Conservation (phyloP, 139 green algal genomes). For the Zygnema cylindricum region DNA sequence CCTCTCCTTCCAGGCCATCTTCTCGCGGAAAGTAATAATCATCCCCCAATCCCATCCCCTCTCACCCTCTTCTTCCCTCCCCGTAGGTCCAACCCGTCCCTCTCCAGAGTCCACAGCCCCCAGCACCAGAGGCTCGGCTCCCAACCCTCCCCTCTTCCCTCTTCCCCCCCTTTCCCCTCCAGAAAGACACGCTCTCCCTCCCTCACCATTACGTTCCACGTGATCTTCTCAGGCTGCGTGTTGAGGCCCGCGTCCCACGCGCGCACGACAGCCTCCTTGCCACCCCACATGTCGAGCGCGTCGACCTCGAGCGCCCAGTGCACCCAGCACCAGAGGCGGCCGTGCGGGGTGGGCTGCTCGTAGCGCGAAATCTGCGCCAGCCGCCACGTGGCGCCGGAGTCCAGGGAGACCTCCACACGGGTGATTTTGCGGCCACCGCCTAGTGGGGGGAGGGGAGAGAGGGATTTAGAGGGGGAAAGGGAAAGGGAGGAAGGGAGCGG, state of each 20-base stretch:
- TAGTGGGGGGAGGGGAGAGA: slow-evolving; percentile 35
- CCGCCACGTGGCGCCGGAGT: slow-evolving; percentile 83
- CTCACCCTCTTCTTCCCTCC: slow-evolving; percentile 2
- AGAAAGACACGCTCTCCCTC: slow-evolving; percentile 61
- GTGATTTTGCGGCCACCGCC: slow-evolving; percentile 89
- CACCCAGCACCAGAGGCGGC: slow-evolving; percentile 85
- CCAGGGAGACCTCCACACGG: slow-evolving; percentile 89
- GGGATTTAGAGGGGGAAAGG: not conserved
- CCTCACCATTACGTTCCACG: slow-evolving; percentile 92
- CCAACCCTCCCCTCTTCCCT: not conserved
- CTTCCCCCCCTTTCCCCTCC: slow-evolving; percentile 52
- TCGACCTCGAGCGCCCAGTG: slow-evolving; percentile 46
- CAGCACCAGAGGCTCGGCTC: too few species aligned
- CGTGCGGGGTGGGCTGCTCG: slow-evolving; percentile 59
- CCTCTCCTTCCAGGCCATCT: too few species aligned
- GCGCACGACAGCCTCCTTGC: slow-evolving; percentile 18
- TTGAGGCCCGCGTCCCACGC: slow-evolving; percentile 73
- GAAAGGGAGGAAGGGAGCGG: not conserved
- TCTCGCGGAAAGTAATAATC: not conserved
- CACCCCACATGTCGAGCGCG: not conserved
- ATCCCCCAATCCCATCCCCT: not conserved
- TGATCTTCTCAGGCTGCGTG: slow-evolving; percentile 69
- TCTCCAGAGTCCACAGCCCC: too few species aligned
- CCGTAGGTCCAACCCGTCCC: too few species aligned
- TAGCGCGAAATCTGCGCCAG: slow-evolving; percentile 72